Base-by-base conservation (phyloP, 2,329 filamentous ascomycete genomes). In the Shiraia sp. region DNA sequence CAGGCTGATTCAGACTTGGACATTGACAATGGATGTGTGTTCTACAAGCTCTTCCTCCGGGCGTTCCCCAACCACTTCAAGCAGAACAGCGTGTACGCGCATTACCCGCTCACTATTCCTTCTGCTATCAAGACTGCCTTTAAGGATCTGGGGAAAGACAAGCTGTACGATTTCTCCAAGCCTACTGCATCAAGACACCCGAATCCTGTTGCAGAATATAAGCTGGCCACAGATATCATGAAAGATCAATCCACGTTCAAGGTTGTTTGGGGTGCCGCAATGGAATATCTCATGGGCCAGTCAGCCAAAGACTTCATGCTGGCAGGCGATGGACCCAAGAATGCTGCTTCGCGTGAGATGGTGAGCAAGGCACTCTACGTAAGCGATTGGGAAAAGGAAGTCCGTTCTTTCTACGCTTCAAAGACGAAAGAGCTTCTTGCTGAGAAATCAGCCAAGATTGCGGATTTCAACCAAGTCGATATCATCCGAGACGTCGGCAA, bases 21-120 rank as follows among this genome's bases (percentile, higher is more conserved):
- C 44, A 71, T 92, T 51, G 87, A 93, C 68, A 85, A 93, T 61
- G 89, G 90, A 32, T 90, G 86, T 54, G 82, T 90, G 10, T 88
- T 92, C 69, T 90, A 91, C 75, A 95, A 93, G 74, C 78, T 95
- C 25, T 86, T 91, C 63, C 75, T 88, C 25, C 80, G 86, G 4
- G 87, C 88, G 0, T 90, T 95, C 75, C 90, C 89, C 1, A 79
- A 87, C 51, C 86, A 90, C 71, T 92, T 91, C 77, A 82, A 81
- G 63, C 71, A 77, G 14, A 85, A 93, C 72, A 90, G 86, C 0
- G 82, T 91, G 40, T 95, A 92, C 51, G 88, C 87, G 0, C 87
- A 91, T 62, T 91, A 89, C 58, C 88, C 88, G 1, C 76, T 85
- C 58, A 83, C 81, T 2, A 83, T 86, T 2, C 88, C 89, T 0